Evolutionary conservation across 2,329 filamentous ascomycete species (phyloP).

Genomic region (Chaetomium sp.): DNA sequence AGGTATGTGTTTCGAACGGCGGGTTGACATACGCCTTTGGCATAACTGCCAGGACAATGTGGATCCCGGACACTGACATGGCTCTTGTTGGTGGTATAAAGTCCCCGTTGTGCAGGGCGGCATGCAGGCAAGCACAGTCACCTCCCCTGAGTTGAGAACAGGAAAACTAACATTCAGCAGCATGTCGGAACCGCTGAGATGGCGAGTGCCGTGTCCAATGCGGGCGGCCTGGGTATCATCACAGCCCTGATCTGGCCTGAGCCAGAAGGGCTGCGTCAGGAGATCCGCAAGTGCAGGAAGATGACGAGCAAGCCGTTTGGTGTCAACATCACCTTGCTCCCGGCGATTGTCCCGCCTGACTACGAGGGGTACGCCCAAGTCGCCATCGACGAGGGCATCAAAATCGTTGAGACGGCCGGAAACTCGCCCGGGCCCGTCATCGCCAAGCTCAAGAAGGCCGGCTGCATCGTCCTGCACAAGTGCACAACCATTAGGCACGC

Average conservation of each 20-base stretch:
- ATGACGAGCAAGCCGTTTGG: slow-evolving; percentile 82
- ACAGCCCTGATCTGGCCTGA: slow-evolving; percentile 91
- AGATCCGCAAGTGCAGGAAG: slow-evolving; percentile 82
- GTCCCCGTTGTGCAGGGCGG: slow-evolving; percentile 83
- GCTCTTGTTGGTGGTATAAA: slow-evolving; percentile 38
- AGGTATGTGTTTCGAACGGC: slow-evolving; percentile 31
- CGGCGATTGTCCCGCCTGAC: slow-evolving; percentile 85
- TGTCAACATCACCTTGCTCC: slow-evolving; percentile 93
- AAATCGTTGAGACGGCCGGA: slow-evolving; percentile 70
- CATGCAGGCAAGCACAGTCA: slow-evolving; percentile 54
- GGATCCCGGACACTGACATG: slow-evolving; percentile 32
- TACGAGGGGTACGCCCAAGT: slow-evolving; percentile 90
- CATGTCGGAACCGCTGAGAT: slow-evolving; percentile 81
- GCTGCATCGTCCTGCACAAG: slow-evolving; percentile 86
- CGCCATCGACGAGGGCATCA: slow-evolving; percentile 89
- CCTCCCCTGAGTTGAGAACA: slow-evolving; percentile 6
- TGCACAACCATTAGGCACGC: slow-evolving; percentile 96
- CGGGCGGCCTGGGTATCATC: slow-evolving; percentile 80
- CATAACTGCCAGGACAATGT: neutral
- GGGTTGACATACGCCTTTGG: neutral
- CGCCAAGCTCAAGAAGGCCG: slow-evolving; percentile 77
- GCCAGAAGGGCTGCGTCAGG: slow-evolving; percentile 86
- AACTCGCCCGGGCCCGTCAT: slow-evolving; percentile 84
- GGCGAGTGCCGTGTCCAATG: slow-evolving; percentile 75
- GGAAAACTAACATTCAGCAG: slow-evolving; percentile 46